Conservation (phyloP, 1,284 basidiomycete species). For the Gomphus bonarii region DNA sequence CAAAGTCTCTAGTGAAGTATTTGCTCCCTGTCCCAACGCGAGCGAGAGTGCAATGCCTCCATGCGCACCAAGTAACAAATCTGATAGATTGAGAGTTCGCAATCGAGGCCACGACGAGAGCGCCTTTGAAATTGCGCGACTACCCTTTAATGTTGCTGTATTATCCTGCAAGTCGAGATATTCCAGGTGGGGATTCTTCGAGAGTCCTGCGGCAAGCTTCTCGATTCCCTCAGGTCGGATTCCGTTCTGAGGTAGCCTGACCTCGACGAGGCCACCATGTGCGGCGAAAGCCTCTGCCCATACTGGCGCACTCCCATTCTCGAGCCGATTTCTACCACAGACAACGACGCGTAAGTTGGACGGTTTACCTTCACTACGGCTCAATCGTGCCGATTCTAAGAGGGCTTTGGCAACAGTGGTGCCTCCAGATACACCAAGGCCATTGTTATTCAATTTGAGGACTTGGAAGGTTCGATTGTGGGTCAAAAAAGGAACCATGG, state of each 20-base stretch:
- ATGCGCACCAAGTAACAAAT: conserved; percentile 72
- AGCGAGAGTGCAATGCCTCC: conserved; percentile 54
- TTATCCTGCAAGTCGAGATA: conserved; percentile 94
- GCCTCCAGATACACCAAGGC: conserved; percentile 90
- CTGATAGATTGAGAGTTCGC: conserved; percentile 78
- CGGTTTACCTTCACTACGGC: conserved; percentile 52
- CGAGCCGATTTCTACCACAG: conserved; percentile 91
- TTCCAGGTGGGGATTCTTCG: conserved; percentile 58
- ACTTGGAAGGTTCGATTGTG: conserved; percentile 72
- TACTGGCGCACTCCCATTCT: conserved; percentile 76
- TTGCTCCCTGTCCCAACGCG: conserved; percentile 50
- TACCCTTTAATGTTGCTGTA: conserved; percentile 75
- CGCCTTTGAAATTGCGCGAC: conserved; percentile 64
- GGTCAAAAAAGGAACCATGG: conserved; percentile 84
- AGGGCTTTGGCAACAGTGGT: conserved; percentile 81
- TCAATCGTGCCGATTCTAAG: conserved; percentile 63
- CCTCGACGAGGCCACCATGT: conserved; percentile 74
- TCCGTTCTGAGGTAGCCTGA: conserved; percentile 94
- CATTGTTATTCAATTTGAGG: conserved; percentile 94
- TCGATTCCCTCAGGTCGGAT: conserved; percentile 91
- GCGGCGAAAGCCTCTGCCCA: conserved; percentile 88
- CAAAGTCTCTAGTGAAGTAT: conserved; percentile 63
- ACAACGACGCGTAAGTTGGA: conserved; percentile 76
- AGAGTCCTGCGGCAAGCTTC: conserved; percentile 70
- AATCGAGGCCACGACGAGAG: conserved; percentile 67